Evolutionary conservation across 805 yeast species (phyloP).

Genomic region (Saccharomyces paradoxus): DNA sequence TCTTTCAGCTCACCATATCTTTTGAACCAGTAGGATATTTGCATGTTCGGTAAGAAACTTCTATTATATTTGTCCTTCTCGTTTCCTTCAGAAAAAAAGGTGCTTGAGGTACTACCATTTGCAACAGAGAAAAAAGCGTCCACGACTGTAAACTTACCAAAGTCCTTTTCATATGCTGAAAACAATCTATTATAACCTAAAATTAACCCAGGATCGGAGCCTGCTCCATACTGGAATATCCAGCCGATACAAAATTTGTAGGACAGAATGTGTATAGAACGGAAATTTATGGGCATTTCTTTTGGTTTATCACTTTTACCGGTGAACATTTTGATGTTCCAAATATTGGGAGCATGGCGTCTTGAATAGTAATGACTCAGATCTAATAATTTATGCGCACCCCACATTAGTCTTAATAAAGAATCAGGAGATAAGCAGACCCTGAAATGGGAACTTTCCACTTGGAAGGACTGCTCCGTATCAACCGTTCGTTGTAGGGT

Average conservation of each 20-base stretch:
- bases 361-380: slow-evolving; percentile 13
- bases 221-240: slow-evolving; percentile 45
- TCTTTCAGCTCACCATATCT: slow-evolving; percentile 32
- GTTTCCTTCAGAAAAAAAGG: slow-evolving; percentile 40
- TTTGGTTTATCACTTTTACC: background rate
- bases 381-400: slow-evolving; percentile 14
- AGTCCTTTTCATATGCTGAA: slow-evolving; percentile 49
- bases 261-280: slow-evolving; percentile 50
- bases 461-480: slow-evolving; percentile 40
- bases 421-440: slow-evolving; percentile 49
- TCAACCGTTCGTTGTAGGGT: slow-evolving; percentile 30
- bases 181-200: slow-evolving; percentile 70
- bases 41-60: slow-evolving; percentile 63
- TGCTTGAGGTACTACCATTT: slow-evolving; percentile 44
- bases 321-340: slow-evolving; percentile 5
- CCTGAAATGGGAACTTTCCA: slow-evolving; percentile 53
- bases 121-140: slow-evolving; percentile 70
- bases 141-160: slow-evolving; percentile 60
- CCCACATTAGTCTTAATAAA: slow-evolving; percentile 34
- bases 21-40: slow-evolving; percentile 35
- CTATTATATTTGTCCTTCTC: slow-evolving; percentile 46
- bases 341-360: slow-evolving; percentile 8
- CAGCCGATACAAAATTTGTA: slow-evolving; percentile 71
- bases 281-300: slow-evolving; percentile 26
- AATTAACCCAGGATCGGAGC: slow-evolving; percentile 58